Conservation (phyloP, 2,329 filamentous ascomycete species). For the Calonectria leucothoes region DNA sequence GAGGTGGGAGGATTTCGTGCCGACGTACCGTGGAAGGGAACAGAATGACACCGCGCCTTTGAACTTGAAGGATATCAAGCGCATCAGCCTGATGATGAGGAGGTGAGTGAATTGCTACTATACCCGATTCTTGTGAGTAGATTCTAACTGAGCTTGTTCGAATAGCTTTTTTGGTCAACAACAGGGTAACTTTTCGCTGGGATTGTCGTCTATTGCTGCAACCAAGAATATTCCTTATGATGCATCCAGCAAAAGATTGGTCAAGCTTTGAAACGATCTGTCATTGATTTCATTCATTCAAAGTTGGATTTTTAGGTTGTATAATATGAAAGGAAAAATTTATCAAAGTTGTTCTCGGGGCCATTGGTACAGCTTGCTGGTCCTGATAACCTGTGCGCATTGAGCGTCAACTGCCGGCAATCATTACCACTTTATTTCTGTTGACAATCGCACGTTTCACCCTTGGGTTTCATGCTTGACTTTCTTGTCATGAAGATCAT, state of each 20-base stretch:
- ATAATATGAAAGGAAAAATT: background rate
- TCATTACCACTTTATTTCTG: too few species aligned
- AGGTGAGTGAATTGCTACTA: background rate
- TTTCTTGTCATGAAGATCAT: too few species aligned
- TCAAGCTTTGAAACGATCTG: background rate
- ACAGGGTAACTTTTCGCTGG: background rate
- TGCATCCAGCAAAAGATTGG: background rate
- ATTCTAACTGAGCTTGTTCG: background rate
- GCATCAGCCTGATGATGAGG: background rate
- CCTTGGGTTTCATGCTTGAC: too few species aligned
- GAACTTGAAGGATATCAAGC: conserved; percentile 7
- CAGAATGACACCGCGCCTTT: background rate
- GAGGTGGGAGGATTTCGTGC: background rate
- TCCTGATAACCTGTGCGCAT: too few species aligned
- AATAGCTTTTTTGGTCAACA: background rate
- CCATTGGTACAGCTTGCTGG: background rate
- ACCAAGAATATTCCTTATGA: background rate
- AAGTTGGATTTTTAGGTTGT: too few species aligned
- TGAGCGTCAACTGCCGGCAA: too few species aligned
- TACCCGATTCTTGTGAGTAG: background rate
- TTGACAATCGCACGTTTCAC: too few species aligned
- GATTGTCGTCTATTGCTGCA: background rate
- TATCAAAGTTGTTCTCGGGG: background rate
- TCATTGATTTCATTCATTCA: too few species aligned
- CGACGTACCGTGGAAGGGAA: background rate